A percentile compares a stretch with the other conserved stretches of the same genome.
These are phyloP conservation scores for Colletotrichum echinochloae DNA, from an alignment of 2,329 filamentous ascomycete species.

Conservation along the genomic window DNA sequence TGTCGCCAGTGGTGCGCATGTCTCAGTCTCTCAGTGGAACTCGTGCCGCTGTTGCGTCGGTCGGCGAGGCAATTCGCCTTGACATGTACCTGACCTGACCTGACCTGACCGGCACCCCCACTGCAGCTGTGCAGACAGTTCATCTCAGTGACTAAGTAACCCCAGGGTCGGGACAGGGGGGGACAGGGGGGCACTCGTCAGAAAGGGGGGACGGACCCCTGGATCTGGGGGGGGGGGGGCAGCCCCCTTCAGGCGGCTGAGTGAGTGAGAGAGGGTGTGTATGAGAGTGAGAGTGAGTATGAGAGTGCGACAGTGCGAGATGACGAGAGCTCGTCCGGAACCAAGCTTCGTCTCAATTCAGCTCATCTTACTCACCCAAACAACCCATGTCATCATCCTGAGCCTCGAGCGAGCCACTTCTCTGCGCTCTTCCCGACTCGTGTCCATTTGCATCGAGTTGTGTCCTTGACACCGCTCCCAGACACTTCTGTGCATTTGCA, in stretches of 20 bases:
- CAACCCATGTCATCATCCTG: neutral
- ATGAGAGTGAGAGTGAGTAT: neutral
- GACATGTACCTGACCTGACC: constrained; percentile 18
- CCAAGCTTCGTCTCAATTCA: neutral
- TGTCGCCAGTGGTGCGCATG: no score
- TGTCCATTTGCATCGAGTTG: neutral
- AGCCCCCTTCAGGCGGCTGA: neutral
- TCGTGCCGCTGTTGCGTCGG: neutral
- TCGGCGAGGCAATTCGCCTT: constrained; percentile 15
- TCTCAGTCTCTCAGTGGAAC: constrained; percentile 33
- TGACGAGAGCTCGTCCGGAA: neutral
- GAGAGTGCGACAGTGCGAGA: neutral
- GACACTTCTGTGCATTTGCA: constrained; percentile 10
- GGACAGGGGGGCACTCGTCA: no score
- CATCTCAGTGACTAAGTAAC: neutral
- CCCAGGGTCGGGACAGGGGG: neutral
- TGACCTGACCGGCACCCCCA: no score
- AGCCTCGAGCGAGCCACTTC: constrained; percentile 9
- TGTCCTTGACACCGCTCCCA: constrained; percentile 4
- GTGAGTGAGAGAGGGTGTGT: no score
- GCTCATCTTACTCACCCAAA: constrained; percentile 5
- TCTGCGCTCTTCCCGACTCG: constrained; percentile 3
- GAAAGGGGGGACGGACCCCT: neutral
- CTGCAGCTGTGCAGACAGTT: constrained; percentile 14
- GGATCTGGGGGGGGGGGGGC: no score